Evolutionary conservation across 208 protist genomes (phyloP).

Genomic region (Trypanosoma mega): DNA sequence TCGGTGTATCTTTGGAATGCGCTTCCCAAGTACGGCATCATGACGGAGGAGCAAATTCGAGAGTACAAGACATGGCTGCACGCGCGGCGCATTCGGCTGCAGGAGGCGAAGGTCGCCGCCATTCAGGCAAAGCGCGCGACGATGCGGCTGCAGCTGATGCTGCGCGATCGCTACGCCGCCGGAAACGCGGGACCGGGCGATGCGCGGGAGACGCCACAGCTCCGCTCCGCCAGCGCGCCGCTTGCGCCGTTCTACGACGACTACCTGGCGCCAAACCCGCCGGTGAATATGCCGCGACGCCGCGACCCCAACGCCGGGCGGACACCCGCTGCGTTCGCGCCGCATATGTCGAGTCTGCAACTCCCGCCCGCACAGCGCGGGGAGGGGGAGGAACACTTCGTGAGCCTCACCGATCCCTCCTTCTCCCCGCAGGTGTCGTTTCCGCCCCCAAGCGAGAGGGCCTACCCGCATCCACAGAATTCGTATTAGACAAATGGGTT

Average conservation of each 20-base stretch:
- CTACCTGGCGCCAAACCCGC: neutral
- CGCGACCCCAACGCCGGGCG: neutral
- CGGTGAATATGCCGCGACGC: neutral
- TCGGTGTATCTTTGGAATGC: constrained; percentile 68
- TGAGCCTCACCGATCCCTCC: too few species aligned
- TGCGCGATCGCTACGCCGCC: constrained; percentile 4
- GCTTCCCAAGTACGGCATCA: constrained; percentile 75
- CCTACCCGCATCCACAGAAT: too few species aligned
- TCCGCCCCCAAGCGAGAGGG: too few species aligned
- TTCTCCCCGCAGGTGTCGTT: too few species aligned
- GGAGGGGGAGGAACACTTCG: too few species aligned
- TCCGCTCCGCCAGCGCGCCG: too few species aligned
- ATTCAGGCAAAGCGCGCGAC: constrained; percentile 56
- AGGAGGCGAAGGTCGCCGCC: constrained; percentile 42
- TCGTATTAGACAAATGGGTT: too few species aligned
- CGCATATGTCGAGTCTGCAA: too few species aligned
- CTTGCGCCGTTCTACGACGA: neutral
- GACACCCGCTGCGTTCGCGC: too few species aligned
- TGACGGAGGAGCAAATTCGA: constrained; percentile 62
- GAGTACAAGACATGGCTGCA: constrained; percentile 80
- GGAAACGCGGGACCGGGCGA: neutral
- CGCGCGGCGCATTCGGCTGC: constrained; percentile 30
- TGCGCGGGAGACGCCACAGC: constrained; percentile 2
- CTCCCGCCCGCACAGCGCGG: too few species aligned
- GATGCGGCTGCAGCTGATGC: constrained; percentile 48